Evolutionary conservation across 2,329 filamentous ascomycete genomes (phyloP), one percentile per base, ranked within the genome.

Genomic region (Paecilomyces fulvus): DNA sequence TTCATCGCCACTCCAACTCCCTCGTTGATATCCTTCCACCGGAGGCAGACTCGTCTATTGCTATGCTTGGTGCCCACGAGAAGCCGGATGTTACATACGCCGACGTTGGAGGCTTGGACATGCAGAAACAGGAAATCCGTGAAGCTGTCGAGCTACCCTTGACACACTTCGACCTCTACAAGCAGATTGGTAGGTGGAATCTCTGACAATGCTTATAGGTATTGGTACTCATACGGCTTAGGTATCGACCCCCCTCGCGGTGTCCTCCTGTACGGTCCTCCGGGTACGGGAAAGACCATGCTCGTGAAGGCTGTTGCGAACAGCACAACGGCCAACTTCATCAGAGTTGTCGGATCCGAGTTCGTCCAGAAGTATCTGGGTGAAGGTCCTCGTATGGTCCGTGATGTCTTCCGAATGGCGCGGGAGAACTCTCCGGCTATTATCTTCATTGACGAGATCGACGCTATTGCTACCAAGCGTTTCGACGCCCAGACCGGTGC

Each of bases 391-490:
- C 90, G 94, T 64, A 99, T 99, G 94, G 94, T 99, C 55, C 90
- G 94, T 68, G 94, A 99, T 73, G 94, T 99, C 46, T 99, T 99
- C 83, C 84, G 94, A 60, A 99, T 99, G 94, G 94, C 94, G 37
- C 87, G 94, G 60, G 94, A 99, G 79, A 99, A 99, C 79, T 92
- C 91, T 0, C 94, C 94, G 0, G 89, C 92, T 58, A 99, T 99
- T 74, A 99, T 99, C 77, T 99, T 99, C 81, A 99, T 99, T 71
- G 94, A 99, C 71, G 94, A 99, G 75, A 96, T 99, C 65, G 94
- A 99, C 71, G 94, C 94, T 61, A 97, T 99, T 67, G 94, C 94
- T 59, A 99, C 94, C 46, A 99, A 99, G 80, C 92, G 94, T 74
- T 99, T 99, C 77, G 94, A 99, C 72, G 94, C 94, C 23, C 94